Conservation (phyloP, 2,329 filamentous ascomycete genomes). For the Mycosphaerella arachidis region DNA sequence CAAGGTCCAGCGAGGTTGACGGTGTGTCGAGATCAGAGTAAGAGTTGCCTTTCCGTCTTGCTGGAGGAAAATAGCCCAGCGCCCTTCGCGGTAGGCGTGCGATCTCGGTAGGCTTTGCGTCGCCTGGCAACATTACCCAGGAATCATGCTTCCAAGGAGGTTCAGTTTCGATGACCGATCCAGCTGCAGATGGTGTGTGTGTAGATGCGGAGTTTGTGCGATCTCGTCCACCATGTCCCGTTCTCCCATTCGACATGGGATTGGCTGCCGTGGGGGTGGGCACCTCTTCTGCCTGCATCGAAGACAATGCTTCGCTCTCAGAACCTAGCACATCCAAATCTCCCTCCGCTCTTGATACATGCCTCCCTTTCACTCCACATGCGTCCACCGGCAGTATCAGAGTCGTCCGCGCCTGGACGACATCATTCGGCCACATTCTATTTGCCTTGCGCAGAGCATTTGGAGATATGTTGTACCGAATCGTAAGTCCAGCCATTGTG, state of each 20-base stretch:
- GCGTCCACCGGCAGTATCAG: slow-evolving; percentile 84
- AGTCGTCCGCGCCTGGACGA: slow-evolving; percentile 75
- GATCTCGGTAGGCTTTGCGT: slow-evolving; percentile 71
- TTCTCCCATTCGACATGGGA: slow-evolving; percentile 15
- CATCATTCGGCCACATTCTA: slow-evolving; percentile 90
- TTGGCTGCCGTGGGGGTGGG: slow-evolving; percentile 31
- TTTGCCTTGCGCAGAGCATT: slow-evolving; percentile 82
- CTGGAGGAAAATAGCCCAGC: slow-evolving; percentile 86
- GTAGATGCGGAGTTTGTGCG: slow-evolving; percentile 36
- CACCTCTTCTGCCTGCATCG: slow-evolving; percentile 36
- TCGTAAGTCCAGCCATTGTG: slow-evolving; percentile 84
- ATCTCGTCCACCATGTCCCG: slow-evolving; percentile 25
- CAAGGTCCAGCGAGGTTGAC: slow-evolving; percentile 59
- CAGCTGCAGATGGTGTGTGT: slow-evolving; percentile 34
- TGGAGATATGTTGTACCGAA: slow-evolving; percentile 83
- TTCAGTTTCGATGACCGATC: slow-evolving; percentile 52
- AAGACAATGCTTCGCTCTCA: slow-evolving; percentile 29
- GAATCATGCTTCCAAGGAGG: slow-evolving; percentile 79
- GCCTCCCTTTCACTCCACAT: slow-evolving; percentile 74
- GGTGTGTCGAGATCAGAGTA: slow-evolving; percentile 60
- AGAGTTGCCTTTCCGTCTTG: slow-evolving; percentile 79
- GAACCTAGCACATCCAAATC: slow-evolving; percentile 30
- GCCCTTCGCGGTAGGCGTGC: slow-evolving; percentile 74
- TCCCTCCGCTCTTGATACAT: slow-evolving; percentile 37
- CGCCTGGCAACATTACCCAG: slow-evolving; percentile 77